A percentile compares a stretch with the other conserved stretches of the same genome.
Evolutionary conservation across 192 early-diverging fungal species (phyloP).

Genomic region (Backusella australiensis): DNA sequence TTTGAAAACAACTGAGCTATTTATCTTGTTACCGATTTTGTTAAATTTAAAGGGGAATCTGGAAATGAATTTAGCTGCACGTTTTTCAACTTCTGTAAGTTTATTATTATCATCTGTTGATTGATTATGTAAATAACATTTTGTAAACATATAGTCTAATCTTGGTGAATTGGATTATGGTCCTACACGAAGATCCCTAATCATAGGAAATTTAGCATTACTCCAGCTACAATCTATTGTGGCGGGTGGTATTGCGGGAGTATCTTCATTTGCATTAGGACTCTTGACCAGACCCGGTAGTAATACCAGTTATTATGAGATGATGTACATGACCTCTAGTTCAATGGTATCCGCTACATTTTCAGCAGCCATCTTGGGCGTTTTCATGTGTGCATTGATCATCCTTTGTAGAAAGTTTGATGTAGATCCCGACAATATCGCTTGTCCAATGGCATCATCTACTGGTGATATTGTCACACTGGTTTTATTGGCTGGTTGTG

Average conservation of each 20-base stretch:
- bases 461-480: constrained; percentile 70
- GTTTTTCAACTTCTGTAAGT: constrained; percentile 73
- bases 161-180: constrained; percentile 59
- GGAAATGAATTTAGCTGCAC: constrained; percentile 83
- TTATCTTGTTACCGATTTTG: constrained; percentile 80
- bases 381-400: constrained; percentile 69
- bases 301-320: constrained; percentile 32
- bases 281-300: constrained; percentile 34
- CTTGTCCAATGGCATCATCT: constrained; percentile 68
- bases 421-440: constrained; percentile 77
- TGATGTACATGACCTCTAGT: constrained; percentile 53
- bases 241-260: constrained; percentile 65
- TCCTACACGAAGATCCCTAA: constrained; percentile 45
- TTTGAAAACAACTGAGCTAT: constrained; percentile 61
- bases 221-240: constrained; percentile 69
- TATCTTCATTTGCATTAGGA: constrained; percentile 60
- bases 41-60: constrained; percentile 89
- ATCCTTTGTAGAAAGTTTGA: constrained; percentile 52
- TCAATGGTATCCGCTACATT: constrained; percentile 63
- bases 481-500: constrained; percentile 52
- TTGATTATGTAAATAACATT: neutral
- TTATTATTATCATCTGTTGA: neutral
- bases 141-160: constrained; percentile 45
- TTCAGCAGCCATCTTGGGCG: constrained; percentile 66
- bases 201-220: constrained; percentile 72